These are phyloP conservation scores for Hypoxylon crocopeplum DNA, from an alignment of 495 filamentous ascomycete species.

Conservation along the genomic window DNA sequence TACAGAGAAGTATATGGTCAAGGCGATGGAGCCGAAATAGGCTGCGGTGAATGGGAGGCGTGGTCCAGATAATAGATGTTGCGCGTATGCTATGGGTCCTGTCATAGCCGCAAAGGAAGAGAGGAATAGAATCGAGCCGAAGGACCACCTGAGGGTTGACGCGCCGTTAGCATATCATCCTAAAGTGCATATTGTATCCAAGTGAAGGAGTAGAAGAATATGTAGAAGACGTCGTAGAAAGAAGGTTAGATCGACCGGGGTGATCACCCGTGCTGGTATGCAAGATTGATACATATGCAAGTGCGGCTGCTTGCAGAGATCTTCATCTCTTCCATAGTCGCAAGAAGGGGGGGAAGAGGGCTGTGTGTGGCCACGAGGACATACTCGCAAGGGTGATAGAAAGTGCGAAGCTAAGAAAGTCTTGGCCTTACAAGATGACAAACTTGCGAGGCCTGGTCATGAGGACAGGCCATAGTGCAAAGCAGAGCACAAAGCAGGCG, in stretches of 20 bases:
- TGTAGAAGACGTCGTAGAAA: slow-evolving; percentile 27
- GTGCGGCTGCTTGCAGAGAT: slow-evolving; percentile 39
- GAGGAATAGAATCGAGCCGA: slow-evolving; percentile 89
- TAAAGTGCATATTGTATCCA: slow-evolving; percentile 4
- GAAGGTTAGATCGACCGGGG: slow-evolving; percentile 30
- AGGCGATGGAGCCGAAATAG: slow-evolving; percentile 91
- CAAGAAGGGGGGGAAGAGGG: slow-evolving; percentile 8
- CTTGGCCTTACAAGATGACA: slow-evolving; percentile 85
- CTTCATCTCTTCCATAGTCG: slow-evolving; percentile 23
- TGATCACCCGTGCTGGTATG: slow-evolving; percentile 37
- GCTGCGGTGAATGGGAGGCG: slow-evolving; percentile 93
- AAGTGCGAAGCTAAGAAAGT: slow-evolving; percentile 25
- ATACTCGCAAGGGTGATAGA: slow-evolving; percentile 12
- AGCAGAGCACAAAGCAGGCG: slow-evolving; percentile 91
- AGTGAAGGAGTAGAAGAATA: background rate
- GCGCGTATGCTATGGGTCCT: slow-evolving; percentile 81
- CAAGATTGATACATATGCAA: slow-evolving; percentile 43
- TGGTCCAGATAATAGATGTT: slow-evolving; percentile 83
- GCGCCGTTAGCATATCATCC: slow-evolving; percentile 16
- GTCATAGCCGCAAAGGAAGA: slow-evolving; percentile 93
- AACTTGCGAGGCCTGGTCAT: slow-evolving; percentile 87
- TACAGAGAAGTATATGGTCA: slow-evolving; percentile 91
- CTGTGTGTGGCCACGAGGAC: slow-evolving; percentile 30
- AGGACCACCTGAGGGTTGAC: slow-evolving; percentile 75
- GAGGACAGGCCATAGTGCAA: slow-evolving; percentile 83